These are phyloP conservation scores for Chaetomium sp. DNA, from an alignment of 2,329 filamentous ascomycete genomes.

Conservation along the genomic window DNA sequence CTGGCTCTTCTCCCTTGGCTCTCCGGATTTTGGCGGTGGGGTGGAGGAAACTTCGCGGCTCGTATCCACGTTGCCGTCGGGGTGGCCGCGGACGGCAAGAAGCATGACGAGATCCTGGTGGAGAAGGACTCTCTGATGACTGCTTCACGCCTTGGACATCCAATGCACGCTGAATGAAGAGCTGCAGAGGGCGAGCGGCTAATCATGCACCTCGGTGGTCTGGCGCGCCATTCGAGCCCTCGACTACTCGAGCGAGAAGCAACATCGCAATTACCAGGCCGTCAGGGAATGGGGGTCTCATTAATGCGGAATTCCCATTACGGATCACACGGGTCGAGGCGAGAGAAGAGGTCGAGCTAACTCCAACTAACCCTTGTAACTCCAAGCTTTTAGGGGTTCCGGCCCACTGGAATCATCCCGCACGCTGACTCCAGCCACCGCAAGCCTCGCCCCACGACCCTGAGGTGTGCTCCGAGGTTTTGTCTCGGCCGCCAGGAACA, in stretches of 20 bases:
- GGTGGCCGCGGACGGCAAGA: constrained; percentile 9
- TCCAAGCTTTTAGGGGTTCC: constrained; percentile 13
- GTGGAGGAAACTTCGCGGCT: constrained; percentile 7
- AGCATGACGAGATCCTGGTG: constrained; percentile 2
- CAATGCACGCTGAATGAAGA: constrained; percentile 25
- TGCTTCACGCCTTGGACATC: constrained; percentile 16
- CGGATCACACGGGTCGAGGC: background rate
- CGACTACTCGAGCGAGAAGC: constrained; percentile 10
- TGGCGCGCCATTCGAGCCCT: constrained; percentile 12
- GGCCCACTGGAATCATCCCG: constrained; percentile 25
- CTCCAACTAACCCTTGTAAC: background rate
- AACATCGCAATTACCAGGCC: constrained; percentile 28
- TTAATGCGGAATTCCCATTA: constrained; percentile 15
- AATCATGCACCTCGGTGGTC: constrained; percentile 15
- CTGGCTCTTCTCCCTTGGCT: constrained; percentile 6
- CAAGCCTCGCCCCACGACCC: constrained; percentile 16
- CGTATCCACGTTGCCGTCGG: constrained; percentile 18
- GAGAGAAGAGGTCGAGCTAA: background rate
- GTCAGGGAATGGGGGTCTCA: constrained; percentile 16
- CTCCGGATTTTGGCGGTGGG: background rate
- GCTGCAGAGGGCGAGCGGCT: constrained; percentile 21
- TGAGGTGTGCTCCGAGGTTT: background rate
- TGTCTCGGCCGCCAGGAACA: constrained; percentile 1
- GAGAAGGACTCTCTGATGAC: constrained; percentile 2
- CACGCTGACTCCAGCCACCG: constrained; percentile 17